Base-by-base conservation (phyloP, 129 eudicot species). In the Tanacetum coccineum region DNA sequence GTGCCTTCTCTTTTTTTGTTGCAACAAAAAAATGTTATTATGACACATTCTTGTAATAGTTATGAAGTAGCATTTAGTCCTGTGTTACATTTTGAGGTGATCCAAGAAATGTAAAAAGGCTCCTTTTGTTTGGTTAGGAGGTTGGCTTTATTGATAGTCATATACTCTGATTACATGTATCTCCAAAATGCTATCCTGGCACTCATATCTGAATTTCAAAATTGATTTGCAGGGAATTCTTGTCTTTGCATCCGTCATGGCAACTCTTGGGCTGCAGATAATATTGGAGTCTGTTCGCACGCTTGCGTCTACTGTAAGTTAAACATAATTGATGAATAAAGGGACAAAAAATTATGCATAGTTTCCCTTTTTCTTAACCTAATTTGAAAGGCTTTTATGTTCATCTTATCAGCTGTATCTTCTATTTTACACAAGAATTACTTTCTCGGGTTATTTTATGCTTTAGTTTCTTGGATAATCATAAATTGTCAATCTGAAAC, bases 191-290 rank as follows among this genome's bases (percentile, higher is more conserved):
- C 32, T 51, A 22, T 28, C 42, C 47, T 71, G 58, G 40, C 53
- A 55, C 70, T 49, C 40, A 47, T n/a, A 28, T 48, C 47, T 51
- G 62, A 42, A 58, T 21, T 70, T 72, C 9, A 22, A 26, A 62
- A 28, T 59, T 52, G 54, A 26, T 57, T 19, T 82, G 70, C 79
- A 88, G 96, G 96, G 96, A 74, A 89, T 89, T 46, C 96, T 89
- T 26, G 96, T 89, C 51, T 89, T 89, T 75, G 96, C 96, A 65
- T 89, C 96, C 26, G 96, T 89, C 55, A 89, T 89, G 96, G 96
- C 96, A 61, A 89, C 96, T 28, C 78, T 89, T 28, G 96, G 96
- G 58, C 85, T 89, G 76, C 96, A 85, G 79, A 89, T 89, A 21
- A 89, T 89, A 39, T 66, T 85, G 85, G 96, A 89, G 78, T 83